Base-by-base conservation (phyloP, 805 yeast species). In the Schwanniomyces vanrijiae region DNA sequence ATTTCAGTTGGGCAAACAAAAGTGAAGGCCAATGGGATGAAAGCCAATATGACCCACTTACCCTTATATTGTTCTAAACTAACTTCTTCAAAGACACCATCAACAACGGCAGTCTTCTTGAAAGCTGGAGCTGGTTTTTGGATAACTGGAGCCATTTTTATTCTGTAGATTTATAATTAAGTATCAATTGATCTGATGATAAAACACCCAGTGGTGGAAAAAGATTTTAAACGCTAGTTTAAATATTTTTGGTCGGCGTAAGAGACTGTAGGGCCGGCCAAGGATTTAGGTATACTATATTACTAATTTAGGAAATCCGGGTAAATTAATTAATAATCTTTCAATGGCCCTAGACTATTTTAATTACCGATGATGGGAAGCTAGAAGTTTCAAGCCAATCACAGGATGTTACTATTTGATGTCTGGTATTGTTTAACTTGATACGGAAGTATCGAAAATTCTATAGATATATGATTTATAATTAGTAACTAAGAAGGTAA, bases 1-100 rank as follows among this genome's bases (percentile, higher is more conserved):
- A 94, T 91, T 81, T 94, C 98, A 60, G 99, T 94, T 74, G 99
- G 99, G 79, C 99, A 94, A 55, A 94, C 98, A 62, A 94, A 94
- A 52, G 99, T 94, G 91, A 94, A 94, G 44, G 99, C 99, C 82
- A 92, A 79, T 74, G 99, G 99, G 71, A 94, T 86, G 80, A 94
- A 94, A 54, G 95, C 98, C 65, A 94, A 81, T 56, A 94, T 76
- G 59, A 94, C 97, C 96, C 97, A 94, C 77, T 94, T 89, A 68
- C 99, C 99, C 79, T 86, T 86, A 88, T 86, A 94, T 76, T 89
- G 87, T 65, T 92, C 98, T 61, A 94, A 84, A 52, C 96, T 80
- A 61, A 94, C 81, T 66, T 94, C 97, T 80, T 94, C 98, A 69
- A 94, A 92, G 56, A 82, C 78, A 75, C 98, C 98, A 78, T 92